Conservation (phyloP, 179 eudicot genomes). For the Beta corolliflora region DNA sequence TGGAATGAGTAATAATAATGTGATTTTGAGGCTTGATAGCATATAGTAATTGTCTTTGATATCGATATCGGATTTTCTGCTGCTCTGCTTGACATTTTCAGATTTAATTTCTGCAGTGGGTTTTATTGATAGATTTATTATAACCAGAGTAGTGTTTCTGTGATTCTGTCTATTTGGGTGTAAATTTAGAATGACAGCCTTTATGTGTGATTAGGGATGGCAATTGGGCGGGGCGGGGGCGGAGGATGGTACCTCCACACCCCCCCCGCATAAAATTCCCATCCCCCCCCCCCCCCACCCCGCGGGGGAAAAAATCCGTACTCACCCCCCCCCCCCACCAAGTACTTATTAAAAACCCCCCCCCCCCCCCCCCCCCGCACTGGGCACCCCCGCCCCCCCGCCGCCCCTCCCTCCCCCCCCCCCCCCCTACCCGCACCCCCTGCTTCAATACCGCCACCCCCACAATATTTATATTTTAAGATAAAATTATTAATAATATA, state of each 20-base stretch:
- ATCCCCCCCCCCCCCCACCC: too few species aligned
- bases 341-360: too few species aligned
- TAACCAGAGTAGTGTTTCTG: background rate
- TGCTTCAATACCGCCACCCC: accelerated
- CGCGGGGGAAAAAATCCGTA: accelerated
- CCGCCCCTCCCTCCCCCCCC: accelerated
- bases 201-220: too few species aligned
- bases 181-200: background rate
- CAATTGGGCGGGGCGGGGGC: too few species aligned
- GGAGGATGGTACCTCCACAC: too few species aligned
- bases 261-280: too few species aligned
- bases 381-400: too few species aligned
- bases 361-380: too few species aligned
- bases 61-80: background rate
- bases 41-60: background rate
- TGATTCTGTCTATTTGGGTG: background rate
- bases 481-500: too few species aligned
- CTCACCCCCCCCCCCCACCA: too few species aligned
- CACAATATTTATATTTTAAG: too few species aligned
- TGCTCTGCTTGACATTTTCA: background rate
- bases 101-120: background rate
- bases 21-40: background rate
- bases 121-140: background rate
- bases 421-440: too few species aligned
- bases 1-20: background rate